phyloP scores from a whole-genome alignment of 352 stramenopile genomes.

The Phytophthora gonapodyides region DNA sequence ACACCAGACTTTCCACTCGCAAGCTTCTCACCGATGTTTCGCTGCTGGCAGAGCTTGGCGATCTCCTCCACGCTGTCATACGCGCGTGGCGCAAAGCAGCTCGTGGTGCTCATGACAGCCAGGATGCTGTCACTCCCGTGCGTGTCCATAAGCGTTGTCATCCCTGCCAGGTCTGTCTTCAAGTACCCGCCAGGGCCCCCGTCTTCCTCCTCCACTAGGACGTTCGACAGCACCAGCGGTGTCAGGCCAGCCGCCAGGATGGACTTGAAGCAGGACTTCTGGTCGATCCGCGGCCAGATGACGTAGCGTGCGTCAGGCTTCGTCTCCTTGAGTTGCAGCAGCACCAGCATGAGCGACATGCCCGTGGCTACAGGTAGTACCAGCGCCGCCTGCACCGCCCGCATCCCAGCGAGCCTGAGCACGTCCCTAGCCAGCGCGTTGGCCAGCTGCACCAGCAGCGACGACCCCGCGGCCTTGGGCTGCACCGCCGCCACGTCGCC shows the following conservation, averaged over 20 bases:
- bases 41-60: slow-evolving; percentile 85
- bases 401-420: slow-evolving; percentile 83
- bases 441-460: slow-evolving; percentile 94
- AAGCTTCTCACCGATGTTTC: slow-evolving; percentile 55
- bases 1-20: neutral
- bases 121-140: slow-evolving; percentile 79
- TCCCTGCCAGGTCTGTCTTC: slow-evolving; percentile 87
- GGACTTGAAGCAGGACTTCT: slow-evolving; percentile 99
- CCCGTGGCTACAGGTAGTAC: slow-evolving; percentile 97
- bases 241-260: slow-evolving; percentile 93
- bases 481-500: slow-evolving; percentile 98
- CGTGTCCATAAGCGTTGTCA: slow-evolving; percentile 67
- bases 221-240: slow-evolving; percentile 89
- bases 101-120: slow-evolving; percentile 97
- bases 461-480: slow-evolving; percentile 98
- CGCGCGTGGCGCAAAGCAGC: slow-evolving; percentile 97
- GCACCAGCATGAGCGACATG: slow-evolving; percentile 94
- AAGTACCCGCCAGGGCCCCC: slow-evolving; percentile 62
- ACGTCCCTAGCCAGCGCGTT: slow-evolving; percentile 92
- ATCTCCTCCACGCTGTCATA: slow-evolving; percentile 95
- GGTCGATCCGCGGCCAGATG: slow-evolving; percentile 97
- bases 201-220: slow-evolving; percentile 66
- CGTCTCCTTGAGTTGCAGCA: slow-evolving; percentile 82
- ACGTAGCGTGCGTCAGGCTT: slow-evolving; percentile 75
- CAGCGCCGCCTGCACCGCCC: slow-evolving; percentile 70